A percentile compares a stretch with the other conserved stretches of the same genome.
Conservation (phyloP, 371 early-diverging fungal genomes). For the Apophysomyces elegans region DNA sequence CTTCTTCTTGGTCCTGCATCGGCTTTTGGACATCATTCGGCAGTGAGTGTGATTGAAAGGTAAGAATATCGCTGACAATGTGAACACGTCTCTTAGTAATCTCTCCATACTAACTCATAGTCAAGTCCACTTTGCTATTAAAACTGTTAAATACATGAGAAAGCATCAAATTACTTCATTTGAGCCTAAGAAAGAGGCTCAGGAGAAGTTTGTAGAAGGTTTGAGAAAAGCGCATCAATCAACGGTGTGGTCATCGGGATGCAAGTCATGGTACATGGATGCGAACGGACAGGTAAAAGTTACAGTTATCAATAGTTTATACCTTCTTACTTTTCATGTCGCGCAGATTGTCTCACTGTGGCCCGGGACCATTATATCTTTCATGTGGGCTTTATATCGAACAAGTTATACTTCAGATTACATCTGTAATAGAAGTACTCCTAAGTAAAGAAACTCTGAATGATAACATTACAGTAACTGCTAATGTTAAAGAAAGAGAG, state of each 20-base stretch:
- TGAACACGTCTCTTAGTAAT: background rate
- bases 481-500: too few relatives aligned
- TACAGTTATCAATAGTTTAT: background rate
- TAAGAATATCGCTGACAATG: constrained; percentile 8
- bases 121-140: constrained; percentile 30
- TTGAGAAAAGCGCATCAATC: constrained; percentile 20
- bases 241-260: constrained; percentile 34
- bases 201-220: constrained; percentile 21
- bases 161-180: constrained; percentile 19
- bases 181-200: constrained; percentile 26
- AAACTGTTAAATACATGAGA: constrained; percentile 21
- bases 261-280: constrained; percentile 34
- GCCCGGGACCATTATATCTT: constrained; percentile 25
- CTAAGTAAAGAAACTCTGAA: too few relatives aligned
- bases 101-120: constrained; percentile 9
- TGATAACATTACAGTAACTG: too few relatives aligned
- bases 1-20: constrained; percentile 34
- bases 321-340: background rate
- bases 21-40: constrained; percentile 37
- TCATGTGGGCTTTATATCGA: constrained; percentile 24
- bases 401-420: background rate
- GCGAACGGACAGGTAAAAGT: constrained; percentile 25
- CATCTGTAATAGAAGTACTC: too few relatives aligned
- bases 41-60: constrained; percentile 40
- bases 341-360: constrained; percentile 24